phyloP scores from a whole-genome alignment of 2,329 filamentous ascomycete genomes.

The Arthrinium puccinioides region DNA sequence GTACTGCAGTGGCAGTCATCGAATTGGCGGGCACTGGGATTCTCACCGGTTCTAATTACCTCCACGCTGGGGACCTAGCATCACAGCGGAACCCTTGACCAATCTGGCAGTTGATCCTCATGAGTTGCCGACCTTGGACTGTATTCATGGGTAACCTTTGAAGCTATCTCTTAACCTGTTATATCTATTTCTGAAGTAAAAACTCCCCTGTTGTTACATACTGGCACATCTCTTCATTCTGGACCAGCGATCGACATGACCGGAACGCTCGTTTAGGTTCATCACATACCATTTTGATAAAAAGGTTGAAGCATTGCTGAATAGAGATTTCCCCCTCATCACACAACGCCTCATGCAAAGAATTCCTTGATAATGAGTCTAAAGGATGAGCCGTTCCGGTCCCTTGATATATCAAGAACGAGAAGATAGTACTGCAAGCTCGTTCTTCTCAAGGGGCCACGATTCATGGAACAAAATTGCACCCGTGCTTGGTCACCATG shows the following conservation, averaged over 20 bases:
- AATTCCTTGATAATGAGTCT: conserved; percentile 34
- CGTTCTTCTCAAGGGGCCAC: conserved; percentile 60
- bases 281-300: conserved; percentile 38
- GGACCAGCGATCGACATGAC: no score
- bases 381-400: conserved; percentile 41
- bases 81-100: conserved; percentile 44
- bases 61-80: conserved; percentile 57
- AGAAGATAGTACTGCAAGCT: conserved; percentile 60
- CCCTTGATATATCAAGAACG: conserved; percentile 35
- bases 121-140: conserved; percentile 51
- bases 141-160: no score
- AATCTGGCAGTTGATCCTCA: conserved; percentile 55
- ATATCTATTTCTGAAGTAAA: no score
- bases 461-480: conserved; percentile 50
- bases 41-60: conserved; percentile 56
- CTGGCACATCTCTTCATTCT: no score
- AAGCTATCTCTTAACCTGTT: no score
- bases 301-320: conserved; percentile 28
- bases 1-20: conserved; percentile 48
- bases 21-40: conserved; percentile 46
- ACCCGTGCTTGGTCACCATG: conserved; percentile 63
- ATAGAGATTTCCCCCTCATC: conserved; percentile 47
- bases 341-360: conserved; percentile 56
- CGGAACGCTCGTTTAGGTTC: no score
- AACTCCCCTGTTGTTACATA: no score